Conservation (phyloP, 2,329 filamentous ascomycete species). For the Aspergillus sp. region DNA sequence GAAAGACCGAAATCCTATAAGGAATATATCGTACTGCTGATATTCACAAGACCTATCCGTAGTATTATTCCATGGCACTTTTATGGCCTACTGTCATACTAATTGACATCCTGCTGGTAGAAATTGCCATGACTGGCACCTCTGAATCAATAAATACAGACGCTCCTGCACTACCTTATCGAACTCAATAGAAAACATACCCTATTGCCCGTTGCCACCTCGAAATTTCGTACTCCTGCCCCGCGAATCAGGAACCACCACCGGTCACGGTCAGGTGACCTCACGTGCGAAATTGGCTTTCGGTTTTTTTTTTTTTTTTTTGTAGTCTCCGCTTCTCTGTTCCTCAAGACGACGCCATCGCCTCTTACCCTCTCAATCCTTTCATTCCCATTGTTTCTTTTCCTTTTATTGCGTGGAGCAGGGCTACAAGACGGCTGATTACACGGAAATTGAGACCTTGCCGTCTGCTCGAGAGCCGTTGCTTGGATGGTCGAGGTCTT, state of each 20-base stretch:
- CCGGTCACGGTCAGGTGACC: conserved; percentile 5
- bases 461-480: background rate
- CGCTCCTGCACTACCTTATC: background rate
- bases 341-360: background rate
- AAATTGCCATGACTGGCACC: too few species aligned
- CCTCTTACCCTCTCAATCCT: conserved; percentile 9
- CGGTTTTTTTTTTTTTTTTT: background rate
- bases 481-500: background rate
- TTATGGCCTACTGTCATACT: too few species aligned
- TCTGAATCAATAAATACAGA: too few species aligned
- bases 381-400: conserved; percentile 11
- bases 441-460: conserved; percentile 8
- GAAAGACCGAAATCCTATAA: background rate
- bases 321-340: too few species aligned
- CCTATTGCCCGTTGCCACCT: background rate
- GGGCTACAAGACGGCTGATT: conserved; percentile 21
- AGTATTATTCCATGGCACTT: too few species aligned
- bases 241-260: background rate
- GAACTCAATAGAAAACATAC: background rate
- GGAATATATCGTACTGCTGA: background rate
- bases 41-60: background rate
- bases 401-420: conserved; percentile 12
- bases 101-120: too few species aligned
- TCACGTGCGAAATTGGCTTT: conserved; percentile 9
- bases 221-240: background rate